Evolutionary conservation across 148 eudicot species (phyloP).

Genomic region (Bassia scoparia): DNA sequence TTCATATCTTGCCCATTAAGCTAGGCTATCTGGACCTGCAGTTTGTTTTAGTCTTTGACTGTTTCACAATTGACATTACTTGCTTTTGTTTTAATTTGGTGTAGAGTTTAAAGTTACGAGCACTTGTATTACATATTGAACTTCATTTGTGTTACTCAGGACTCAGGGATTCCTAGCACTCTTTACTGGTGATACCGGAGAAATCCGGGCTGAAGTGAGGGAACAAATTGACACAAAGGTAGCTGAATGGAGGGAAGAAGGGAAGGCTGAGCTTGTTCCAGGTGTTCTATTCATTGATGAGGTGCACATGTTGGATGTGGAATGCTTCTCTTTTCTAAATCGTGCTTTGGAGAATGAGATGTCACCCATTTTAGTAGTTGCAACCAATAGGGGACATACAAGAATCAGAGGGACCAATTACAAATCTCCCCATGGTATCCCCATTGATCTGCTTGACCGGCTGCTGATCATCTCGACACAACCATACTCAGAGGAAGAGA

Average conservation of each 20-base stretch:
- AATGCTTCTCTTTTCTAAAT: conserved; percentile 92
- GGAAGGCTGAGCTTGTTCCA: conserved; percentile 93
- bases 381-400: conserved; percentile 91
- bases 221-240: conserved; percentile 97
- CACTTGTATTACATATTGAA: too few relatives aligned
- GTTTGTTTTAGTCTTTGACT: too few relatives aligned
- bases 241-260: conserved; percentile 98
- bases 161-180: conserved; percentile 96
- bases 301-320: conserved; percentile 95
- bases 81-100: too few relatives aligned
- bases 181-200: conserved; percentile 95
- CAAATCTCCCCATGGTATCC: conserved; percentile 96
- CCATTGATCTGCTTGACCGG: conserved; percentile 88
- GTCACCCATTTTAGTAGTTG: conserved; percentile 94
- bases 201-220: conserved; percentile 92
- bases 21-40: too few relatives aligned
- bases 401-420: conserved; percentile 87
- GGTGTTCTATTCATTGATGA: conserved; percentile 97
- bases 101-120: too few relatives aligned
- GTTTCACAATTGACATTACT: too few relatives aligned
- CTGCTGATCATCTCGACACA: conserved; percentile 85
- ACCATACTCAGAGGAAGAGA: conserved; percentile 85
- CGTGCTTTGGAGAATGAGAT: conserved; percentile 94
- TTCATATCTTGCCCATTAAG: too few relatives aligned
- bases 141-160: conserved; percentile 33